phyloP scores from a whole-genome alignment of 2,329 filamentous ascomycete genomes.

The Paracorniculantispora psalliotae region DNA sequence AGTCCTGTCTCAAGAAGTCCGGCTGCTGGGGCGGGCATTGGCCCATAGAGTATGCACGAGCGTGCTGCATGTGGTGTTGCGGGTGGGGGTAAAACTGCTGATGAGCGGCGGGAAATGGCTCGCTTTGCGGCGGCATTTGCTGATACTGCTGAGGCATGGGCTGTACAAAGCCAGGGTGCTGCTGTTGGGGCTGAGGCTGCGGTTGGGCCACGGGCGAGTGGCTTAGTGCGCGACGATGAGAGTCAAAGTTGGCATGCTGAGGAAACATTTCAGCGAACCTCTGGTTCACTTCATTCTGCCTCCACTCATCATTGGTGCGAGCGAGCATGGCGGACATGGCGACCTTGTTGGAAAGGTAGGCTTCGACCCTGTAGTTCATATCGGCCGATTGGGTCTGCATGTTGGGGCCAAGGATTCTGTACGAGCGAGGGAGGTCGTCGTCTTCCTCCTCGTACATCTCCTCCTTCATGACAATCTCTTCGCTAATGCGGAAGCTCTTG shows the following conservation, averaged over 20 bases:
- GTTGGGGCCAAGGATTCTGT: slow-evolving; percentile 57
- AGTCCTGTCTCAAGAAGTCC: neutral
- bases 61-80: neutral
- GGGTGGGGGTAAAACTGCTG: neutral
- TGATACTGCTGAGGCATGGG: slow-evolving; percentile 12
- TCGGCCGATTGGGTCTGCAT: slow-evolving; percentile 55
- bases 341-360: slow-evolving; percentile 38
- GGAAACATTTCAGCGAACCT: slow-evolving; percentile 45
- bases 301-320: slow-evolving; percentile 33
- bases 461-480: slow-evolving; percentile 81
- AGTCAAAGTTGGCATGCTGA: slow-evolving; percentile 21
- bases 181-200: neutral
- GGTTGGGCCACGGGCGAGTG: neutral
- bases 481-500: slow-evolving; percentile 72
- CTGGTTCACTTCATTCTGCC: slow-evolving; percentile 42
- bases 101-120: neutral
- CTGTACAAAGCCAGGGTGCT: neutral
- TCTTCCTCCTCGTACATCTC: slow-evolving; percentile 97
- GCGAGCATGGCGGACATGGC: slow-evolving; percentile 38
- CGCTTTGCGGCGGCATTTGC: neutral
- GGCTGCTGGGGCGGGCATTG: neutral
- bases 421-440: slow-evolving; percentile 67
- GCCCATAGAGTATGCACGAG: neutral
- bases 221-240: neutral
- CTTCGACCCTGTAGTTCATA: slow-evolving; percentile 57